Evolutionary conservation across 148 eudicot genomes (phyloP).

Genomic region (Rhododendron williamsianum): DNA sequence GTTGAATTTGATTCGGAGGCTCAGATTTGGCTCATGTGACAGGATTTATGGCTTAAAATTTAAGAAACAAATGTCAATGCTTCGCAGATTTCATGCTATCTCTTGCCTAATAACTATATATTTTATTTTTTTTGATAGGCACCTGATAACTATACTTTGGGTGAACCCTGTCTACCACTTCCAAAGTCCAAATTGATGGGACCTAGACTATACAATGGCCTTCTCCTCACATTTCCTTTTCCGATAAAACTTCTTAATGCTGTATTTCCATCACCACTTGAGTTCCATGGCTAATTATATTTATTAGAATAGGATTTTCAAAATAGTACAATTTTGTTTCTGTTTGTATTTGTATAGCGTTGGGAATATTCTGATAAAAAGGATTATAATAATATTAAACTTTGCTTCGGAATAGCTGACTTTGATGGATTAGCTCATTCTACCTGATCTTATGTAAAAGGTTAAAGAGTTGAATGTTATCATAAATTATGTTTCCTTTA

Average conservation of each 20-base stretch:
- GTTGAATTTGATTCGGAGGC: background rate
- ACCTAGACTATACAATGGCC: background rate
- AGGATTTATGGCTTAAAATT: background rate
- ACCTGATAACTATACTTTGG: background rate
- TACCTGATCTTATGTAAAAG: background rate
- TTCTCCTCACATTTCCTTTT: constrained; percentile 1
- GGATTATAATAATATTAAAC: background rate
- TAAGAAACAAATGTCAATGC: background rate
- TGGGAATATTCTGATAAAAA: background rate
- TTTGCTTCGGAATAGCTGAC: background rate
- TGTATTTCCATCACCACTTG: background rate
- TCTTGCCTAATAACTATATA: background rate
- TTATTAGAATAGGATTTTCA: background rate
- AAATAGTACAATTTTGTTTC: background rate
- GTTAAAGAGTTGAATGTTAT: background rate
- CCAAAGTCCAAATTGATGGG: background rate
- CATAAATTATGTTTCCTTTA: background rate
- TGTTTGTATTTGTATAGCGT: background rate
- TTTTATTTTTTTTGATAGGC: no score
- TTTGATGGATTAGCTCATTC: background rate
- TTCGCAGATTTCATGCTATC: background rate
- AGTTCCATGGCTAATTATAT: background rate
- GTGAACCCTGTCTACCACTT: background rate
- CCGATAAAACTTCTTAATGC: background rate
- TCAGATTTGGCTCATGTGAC: background rate